A percentile compares a stretch with the other conserved stretches of the same genome.
Conservation (phyloP, 257 asterid species). For the Lycium ferocissimum region DNA sequence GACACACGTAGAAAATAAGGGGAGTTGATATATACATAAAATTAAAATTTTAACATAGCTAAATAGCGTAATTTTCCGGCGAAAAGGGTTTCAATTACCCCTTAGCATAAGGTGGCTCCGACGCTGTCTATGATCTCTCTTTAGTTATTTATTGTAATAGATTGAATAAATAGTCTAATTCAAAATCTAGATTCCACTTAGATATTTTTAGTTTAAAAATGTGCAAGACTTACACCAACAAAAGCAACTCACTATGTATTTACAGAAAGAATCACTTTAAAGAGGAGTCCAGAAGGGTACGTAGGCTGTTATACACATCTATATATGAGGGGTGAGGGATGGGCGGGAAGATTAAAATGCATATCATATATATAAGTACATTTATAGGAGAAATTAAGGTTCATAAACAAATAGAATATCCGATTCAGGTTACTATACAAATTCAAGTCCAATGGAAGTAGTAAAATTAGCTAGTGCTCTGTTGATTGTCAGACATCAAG, state of each 20-base stretch:
- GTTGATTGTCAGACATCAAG: constrained; percentile 16
- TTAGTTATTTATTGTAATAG: not conserved
- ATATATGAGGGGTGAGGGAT: not conserved
- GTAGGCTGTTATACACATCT: not conserved
- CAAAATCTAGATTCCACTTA: not conserved
- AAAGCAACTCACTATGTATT: not conserved
- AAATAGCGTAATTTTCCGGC: too few species aligned
- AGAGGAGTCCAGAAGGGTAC: not conserved
- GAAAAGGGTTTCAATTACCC: too few species aligned
- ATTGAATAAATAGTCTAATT: not conserved
- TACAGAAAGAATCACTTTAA: not conserved
- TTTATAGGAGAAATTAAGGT: not conserved
- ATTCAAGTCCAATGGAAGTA: not conserved
- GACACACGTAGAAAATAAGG: too few species aligned
- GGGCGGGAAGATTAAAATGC: not conserved
- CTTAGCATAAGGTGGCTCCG: too few species aligned
- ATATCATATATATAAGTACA: not conserved
- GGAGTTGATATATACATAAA: too few species aligned
- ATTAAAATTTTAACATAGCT: too few species aligned
- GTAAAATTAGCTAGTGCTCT: not conserved
- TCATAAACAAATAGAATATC: not conserved
- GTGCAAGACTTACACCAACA: not conserved
- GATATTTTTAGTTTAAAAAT: not conserved
- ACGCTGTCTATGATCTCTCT: too few species aligned
- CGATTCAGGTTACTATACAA: not conserved